Evolutionary conservation across 2,329 filamentous ascomycete genomes (phyloP).

Genomic region (Aspergillus costaricaensis): DNA sequence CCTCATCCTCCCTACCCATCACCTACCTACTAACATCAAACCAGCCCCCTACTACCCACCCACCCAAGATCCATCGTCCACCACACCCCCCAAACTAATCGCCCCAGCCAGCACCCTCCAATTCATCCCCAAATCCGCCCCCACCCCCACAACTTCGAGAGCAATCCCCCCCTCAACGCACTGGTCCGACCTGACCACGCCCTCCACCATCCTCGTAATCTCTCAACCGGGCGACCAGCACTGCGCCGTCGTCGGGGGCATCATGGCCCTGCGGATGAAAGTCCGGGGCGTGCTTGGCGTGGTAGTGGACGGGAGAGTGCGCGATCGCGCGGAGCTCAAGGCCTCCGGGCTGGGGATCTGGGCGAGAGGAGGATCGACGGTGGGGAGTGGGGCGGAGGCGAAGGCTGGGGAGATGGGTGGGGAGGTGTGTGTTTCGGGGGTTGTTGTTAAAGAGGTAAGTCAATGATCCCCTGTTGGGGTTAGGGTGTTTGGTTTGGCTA

Average conservation of each 20-base stretch:
- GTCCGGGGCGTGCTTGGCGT: slow-evolving; percentile 61
- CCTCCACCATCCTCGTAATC: slow-evolving; percentile 65
- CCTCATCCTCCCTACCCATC: not conserved
- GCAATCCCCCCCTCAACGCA: slow-evolving; percentile 59
- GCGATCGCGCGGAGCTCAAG: slow-evolving; percentile 65
- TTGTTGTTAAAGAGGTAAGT: no score
- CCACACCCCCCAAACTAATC: not conserved
- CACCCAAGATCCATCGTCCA: not conserved
- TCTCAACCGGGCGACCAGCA: slow-evolving; percentile 65
- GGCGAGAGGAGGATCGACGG: slow-evolving; percentile 46
- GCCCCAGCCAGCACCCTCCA: not conserved
- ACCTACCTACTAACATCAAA: no score
- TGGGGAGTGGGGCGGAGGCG: slow-evolving; percentile 49
- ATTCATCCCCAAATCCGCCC: slow-evolving; percentile 44
- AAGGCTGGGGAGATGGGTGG: slow-evolving; percentile 46
- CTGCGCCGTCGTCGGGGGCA: slow-evolving; percentile 74
- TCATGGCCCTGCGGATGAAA: slow-evolving; percentile 72
- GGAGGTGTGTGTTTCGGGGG: slow-evolving; percentile 42
- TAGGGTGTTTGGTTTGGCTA: not conserved
- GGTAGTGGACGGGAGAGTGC: slow-evolving; percentile 67
- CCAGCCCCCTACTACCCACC: not conserved
- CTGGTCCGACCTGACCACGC: slow-evolving; percentile 66
- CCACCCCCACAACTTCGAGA: slow-evolving; percentile 32
- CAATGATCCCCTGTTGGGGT: no score
- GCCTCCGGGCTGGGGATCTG: slow-evolving; percentile 58